These are phyloP conservation scores for Elsinoe ampelina DNA, from an alignment of 2,329 filamentous ascomycete species.

Conservation along the genomic window DNA sequence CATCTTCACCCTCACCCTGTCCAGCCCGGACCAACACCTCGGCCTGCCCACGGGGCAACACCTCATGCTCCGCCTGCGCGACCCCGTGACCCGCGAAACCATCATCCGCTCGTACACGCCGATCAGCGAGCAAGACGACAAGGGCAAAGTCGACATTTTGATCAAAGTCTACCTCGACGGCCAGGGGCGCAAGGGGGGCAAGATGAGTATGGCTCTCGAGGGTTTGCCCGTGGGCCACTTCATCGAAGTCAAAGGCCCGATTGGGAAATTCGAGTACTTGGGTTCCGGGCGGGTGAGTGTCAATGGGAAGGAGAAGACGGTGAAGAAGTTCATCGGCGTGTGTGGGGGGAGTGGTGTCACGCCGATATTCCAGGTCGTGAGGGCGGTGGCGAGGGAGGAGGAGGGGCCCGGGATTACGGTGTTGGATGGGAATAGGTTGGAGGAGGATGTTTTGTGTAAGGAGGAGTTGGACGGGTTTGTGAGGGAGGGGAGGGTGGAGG, in stretches of 20 bases:
- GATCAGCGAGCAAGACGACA: slow-evolving; percentile 53
- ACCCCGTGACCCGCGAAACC: slow-evolving; percentile 59
- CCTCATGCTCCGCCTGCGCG: slow-evolving; percentile 70
- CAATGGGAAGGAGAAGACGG: slow-evolving; percentile 44
- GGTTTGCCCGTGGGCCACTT: slow-evolving; percentile 59
- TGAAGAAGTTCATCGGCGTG: slow-evolving; percentile 72
- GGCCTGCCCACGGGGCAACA: slow-evolving; percentile 81
- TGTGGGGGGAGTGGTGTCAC: slow-evolving; percentile 85
- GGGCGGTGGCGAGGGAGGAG: slow-evolving; percentile 59
- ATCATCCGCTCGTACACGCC: slow-evolving; percentile 86
- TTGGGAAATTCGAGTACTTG: slow-evolving; percentile 75
- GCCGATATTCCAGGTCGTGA: slow-evolving; percentile 77
- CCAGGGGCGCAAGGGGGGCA: slow-evolving; percentile 52
- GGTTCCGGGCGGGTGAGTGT: slow-evolving; percentile 57
- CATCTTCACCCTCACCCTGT: slow-evolving; percentile 71
- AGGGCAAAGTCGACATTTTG: slow-evolving; percentile 62
- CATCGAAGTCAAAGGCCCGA: slow-evolving; percentile 80
- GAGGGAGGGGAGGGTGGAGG: slow-evolving; percentile 45
- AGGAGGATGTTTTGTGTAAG: slow-evolving; percentile 75
- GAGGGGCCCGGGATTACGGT: slow-evolving; percentile 63
- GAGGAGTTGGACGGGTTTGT: slow-evolving; percentile 60
- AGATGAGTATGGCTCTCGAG: slow-evolving; percentile 75
- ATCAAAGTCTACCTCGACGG: slow-evolving; percentile 72
- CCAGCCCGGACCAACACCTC: slow-evolving; percentile 58
- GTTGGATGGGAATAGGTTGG: slow-evolving; percentile 65